Conservation (phyloP, 1,139 yeast genomes). For the Debaryomyces udenii region DNA sequence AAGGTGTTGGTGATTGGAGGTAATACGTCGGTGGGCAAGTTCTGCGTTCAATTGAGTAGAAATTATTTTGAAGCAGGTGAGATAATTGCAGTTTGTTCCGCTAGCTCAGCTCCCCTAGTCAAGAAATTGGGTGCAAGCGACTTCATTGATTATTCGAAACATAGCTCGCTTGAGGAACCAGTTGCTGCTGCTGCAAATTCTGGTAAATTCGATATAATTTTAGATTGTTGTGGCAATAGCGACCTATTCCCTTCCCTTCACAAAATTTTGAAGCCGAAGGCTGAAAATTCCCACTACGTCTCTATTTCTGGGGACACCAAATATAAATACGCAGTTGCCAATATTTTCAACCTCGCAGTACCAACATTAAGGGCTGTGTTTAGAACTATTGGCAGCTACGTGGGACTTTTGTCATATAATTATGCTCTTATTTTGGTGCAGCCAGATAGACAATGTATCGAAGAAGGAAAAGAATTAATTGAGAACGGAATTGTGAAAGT, state of each 20-base stretch:
- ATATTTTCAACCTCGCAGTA: slow-evolving; percentile 1
- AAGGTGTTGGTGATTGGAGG: slow-evolving; percentile 70
- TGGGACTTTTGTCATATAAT: slow-evolving; percentile 19
- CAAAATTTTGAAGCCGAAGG: slow-evolving; percentile 41
- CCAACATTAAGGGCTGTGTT: neutral
- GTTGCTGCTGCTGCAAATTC: slow-evolving; percentile 28
- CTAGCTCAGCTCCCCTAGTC: slow-evolving; percentile 40
- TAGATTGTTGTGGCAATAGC: slow-evolving; percentile 34
- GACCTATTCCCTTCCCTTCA: slow-evolving; percentile 25
- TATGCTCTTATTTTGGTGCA: slow-evolving; percentile 12
- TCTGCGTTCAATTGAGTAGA: slow-evolving; percentile 60
- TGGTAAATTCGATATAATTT: slow-evolving; percentile 39
- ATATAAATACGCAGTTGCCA: slow-evolving; percentile 26
- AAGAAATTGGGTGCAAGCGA: slow-evolving; percentile 54
- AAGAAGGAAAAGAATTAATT: slow-evolving; percentile 31
- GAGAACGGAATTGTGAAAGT: slow-evolving; percentile 45
- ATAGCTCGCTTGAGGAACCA: slow-evolving; percentile 23
- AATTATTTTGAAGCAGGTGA: slow-evolving; percentile 42
- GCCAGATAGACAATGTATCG: slow-evolving; percentile 16
- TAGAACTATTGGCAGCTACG: slow-evolving; percentile 4
- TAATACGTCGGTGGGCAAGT: slow-evolving; percentile 71
- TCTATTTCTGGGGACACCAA: slow-evolving; percentile 55
- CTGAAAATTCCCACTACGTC: slow-evolving; percentile 45
- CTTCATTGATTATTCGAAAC: slow-evolving; percentile 51
- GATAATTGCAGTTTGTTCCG: slow-evolving; percentile 46